phyloP scores from a whole-genome alignment of 2,329 filamentous ascomycete species.

The Diaporthe sp. region DNA sequence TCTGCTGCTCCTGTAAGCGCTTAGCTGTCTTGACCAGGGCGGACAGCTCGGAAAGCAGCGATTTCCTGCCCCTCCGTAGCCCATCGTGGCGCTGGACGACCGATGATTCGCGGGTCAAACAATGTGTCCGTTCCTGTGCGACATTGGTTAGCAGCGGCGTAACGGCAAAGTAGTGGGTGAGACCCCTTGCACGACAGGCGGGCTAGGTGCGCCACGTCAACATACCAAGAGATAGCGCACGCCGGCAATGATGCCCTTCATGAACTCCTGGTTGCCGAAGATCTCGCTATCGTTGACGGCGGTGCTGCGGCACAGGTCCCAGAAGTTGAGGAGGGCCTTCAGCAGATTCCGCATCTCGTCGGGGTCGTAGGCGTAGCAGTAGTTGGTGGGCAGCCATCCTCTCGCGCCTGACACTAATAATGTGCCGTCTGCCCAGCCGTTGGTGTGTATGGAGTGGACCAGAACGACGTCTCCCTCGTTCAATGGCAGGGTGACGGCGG shows the following conservation, averaged over 20 bases:
- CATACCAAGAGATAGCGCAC: conserved; percentile 90
- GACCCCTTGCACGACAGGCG: not conserved
- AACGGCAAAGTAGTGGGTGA: conserved; percentile 5
- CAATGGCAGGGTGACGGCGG: conserved; percentile 89
- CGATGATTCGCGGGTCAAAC: conserved; percentile 84
- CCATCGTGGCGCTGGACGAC: conserved; percentile 82
- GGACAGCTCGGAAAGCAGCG: conserved; percentile 89
- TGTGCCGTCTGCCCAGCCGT: conserved; percentile 98
- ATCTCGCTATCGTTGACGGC: conserved; percentile 81
- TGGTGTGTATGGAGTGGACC: conserved; percentile 96
- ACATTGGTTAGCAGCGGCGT: conserved; percentile 44
- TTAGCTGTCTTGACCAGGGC: conserved; percentile 91
- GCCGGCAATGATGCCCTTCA: conserved; percentile 93
- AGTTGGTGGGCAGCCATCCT: conserved; percentile 98
- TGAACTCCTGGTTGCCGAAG: conserved; percentile 93
- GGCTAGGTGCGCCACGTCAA: conserved; percentile 44
- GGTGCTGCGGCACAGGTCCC: conserved; percentile 88
- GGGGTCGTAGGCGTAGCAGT: conserved; percentile 95
- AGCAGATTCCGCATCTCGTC: conserved; percentile 87
- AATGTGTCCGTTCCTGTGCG: conserved; percentile 85
- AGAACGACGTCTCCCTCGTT: conserved; percentile 93
- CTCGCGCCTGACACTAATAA: conserved; percentile 86
- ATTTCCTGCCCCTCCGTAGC: conserved; percentile 86
- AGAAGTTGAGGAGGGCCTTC: conserved; percentile 89
- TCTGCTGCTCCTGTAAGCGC: conserved; percentile 81